phyloP scores from a whole-genome alignment of 169 alveolate genomes.

The Plasmodium adleri region DNA sequence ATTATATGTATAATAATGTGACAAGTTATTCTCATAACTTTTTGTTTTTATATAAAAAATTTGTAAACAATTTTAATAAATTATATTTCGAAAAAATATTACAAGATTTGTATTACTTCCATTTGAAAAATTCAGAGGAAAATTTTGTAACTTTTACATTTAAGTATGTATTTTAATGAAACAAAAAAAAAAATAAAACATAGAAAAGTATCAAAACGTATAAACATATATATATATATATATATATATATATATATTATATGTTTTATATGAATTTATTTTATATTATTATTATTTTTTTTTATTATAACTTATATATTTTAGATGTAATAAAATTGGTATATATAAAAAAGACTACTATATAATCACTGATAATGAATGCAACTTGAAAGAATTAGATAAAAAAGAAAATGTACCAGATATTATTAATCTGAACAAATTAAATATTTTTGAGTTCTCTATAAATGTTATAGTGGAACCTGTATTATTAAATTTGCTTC shows the following conservation, averaged over 20 bases:
- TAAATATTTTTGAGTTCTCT: slow-evolving; percentile 53
- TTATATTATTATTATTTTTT: neutral
- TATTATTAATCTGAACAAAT: slow-evolving; percentile 13
- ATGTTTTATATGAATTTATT: neutral
- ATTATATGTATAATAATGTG: slow-evolving; percentile 41
- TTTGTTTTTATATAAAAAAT: slow-evolving; percentile 43
- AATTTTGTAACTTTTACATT: slow-evolving; percentile 32
- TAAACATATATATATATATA: no score
- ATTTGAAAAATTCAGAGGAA: slow-evolving; percentile 49
- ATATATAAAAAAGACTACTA: slow-evolving; percentile 45
- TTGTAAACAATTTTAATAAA: slow-evolving; percentile 27
- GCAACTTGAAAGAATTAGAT: slow-evolving; percentile 41
- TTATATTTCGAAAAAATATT: slow-evolving; percentile 64
- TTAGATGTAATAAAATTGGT: slow-evolving; percentile 63
- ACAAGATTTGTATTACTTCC: slow-evolving; percentile 54
- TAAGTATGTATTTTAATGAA: slow-evolving; percentile 25
- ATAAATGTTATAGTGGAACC: slow-evolving; percentile 69
- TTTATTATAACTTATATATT: neutral
- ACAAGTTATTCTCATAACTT: slow-evolving; percentile 62
- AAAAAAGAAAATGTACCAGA: slow-evolving; percentile 16
- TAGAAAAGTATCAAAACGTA: no score
- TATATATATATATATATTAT: neutral
- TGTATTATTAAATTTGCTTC: slow-evolving; percentile 49
- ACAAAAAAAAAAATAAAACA: no score
- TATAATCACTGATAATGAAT: slow-evolving; percentile 56